These are phyloP conservation scores for Heterobasidion annosum DNA, from an alignment of 1,284 basidiomycete genomes.

Conservation along the genomic window DNA sequence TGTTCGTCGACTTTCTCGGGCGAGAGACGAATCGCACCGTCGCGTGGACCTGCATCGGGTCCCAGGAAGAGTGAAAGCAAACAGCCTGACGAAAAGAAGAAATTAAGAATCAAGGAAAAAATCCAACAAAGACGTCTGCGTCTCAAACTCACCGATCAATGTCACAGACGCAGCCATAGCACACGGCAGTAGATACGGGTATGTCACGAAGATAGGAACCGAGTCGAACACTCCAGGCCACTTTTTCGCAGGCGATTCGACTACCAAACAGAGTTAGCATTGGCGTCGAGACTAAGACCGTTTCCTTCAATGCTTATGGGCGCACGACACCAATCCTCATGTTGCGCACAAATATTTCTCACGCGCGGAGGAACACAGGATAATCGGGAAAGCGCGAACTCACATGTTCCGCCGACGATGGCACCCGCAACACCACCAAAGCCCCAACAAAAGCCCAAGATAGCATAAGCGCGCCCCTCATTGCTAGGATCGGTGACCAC, in stretches of 20 bases:
- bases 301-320: neutral
- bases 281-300: slow-evolving; percentile 1
- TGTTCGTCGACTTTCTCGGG: slow-evolving; percentile 53
- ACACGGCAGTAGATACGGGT: slow-evolving; percentile 92
- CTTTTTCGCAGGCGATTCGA: slow-evolving; percentile 80
- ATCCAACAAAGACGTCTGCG: neutral
- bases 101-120: no score
- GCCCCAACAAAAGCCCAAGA: slow-evolving; percentile 92
- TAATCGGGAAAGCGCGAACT: slow-evolving; percentile 19
- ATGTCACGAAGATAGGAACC: slow-evolving; percentile 62
- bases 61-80: slow-evolving; percentile 84
- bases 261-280: slow-evolving; percentile 25
- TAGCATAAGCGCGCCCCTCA: slow-evolving; percentile 90
- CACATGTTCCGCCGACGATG: slow-evolving; percentile 80
- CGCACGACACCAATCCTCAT: no score
- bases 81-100: slow-evolving; percentile 43
- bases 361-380: neutral
- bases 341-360: no score
- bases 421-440: slow-evolving; percentile 89
- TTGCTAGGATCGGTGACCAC: slow-evolving; percentile 87
- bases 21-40: slow-evolving; percentile 74
- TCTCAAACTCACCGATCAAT: slow-evolving; percentile 43
- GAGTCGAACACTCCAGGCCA: slow-evolving; percentile 71
- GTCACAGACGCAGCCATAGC: slow-evolving; percentile 70
- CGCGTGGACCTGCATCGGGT: slow-evolving; percentile 82